A percentile compares a stretch with the other conserved stretches of the same genome.
Conservation (phyloP, 225 moss, liverwort and hornwort genomes). For the Sphagnum contortum region DNA sequence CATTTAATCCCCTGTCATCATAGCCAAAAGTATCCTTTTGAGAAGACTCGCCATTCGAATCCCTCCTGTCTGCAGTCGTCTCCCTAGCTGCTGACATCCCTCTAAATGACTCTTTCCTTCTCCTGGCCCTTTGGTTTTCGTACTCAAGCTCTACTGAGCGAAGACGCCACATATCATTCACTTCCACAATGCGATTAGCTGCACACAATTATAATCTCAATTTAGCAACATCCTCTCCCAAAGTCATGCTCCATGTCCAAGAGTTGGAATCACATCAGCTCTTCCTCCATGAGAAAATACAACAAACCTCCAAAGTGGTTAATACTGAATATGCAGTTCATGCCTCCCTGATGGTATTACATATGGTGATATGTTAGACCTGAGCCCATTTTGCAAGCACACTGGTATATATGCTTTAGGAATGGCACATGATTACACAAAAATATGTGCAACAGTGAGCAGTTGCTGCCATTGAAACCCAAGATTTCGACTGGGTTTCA, state of each 20-base stretch:
- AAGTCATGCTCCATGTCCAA: background rate
- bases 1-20: slow-evolving; percentile 50
- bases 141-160: slow-evolving; percentile 65
- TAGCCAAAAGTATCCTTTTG: slow-evolving; percentile 17
- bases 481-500: too few relatives aligned
- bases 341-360: too few relatives aligned
- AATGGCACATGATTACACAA: too few relatives aligned
- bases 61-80: slow-evolving; percentile 15
- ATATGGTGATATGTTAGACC: too few relatives aligned
- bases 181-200: slow-evolving; percentile 92
- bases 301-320: background rate
- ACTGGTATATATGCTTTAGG: too few relatives aligned
- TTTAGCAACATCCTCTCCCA: background rate
- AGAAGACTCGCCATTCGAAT: slow-evolving; percentile 10
- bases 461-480: too few relatives aligned
- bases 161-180: slow-evolving; percentile 98
- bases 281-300: background rate
- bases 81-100: slow-evolving; percentile 12
- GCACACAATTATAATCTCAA: slow-evolving; percentile 4
- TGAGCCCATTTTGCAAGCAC: too few relatives aligned
- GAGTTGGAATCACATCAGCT: background rate
- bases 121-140: slow-evolving; percentile 32
- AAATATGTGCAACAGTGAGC: too few relatives aligned
- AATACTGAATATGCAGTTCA: background rate
- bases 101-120: slow-evolving; percentile 16